Conservation (phyloP, 2,329 filamentous ascomycete species). For the Verticillium zaregamsianum region DNA sequence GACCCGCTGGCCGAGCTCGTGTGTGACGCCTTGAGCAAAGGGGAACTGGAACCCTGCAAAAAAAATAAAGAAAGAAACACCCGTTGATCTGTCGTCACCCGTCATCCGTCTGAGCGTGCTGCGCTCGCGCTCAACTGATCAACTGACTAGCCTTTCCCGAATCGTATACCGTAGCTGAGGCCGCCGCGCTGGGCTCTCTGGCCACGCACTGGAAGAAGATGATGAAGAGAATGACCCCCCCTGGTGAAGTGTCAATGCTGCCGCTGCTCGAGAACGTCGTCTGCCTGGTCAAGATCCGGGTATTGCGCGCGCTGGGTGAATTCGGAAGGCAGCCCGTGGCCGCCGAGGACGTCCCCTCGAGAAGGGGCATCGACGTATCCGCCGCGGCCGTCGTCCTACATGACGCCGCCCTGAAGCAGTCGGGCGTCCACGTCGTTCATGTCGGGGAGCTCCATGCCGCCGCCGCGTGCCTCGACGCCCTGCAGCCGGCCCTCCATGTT, state of each 20-base stretch:
- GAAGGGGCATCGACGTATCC: not conserved
- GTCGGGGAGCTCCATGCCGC: conserved; percentile 24
- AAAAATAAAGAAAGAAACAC: not conserved
- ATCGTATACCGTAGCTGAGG: not conserved
- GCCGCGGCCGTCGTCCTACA: conserved; percentile 27
- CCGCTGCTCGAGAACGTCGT: no score
- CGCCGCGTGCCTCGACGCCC: conserved; percentile 28
- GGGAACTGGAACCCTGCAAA: not conserved
- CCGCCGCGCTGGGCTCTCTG: not conserved
- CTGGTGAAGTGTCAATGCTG: no score
- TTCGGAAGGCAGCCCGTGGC: no score
- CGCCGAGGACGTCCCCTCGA: not conserved
- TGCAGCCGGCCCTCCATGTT: conserved; percentile 37
- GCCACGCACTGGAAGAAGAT: not conserved
- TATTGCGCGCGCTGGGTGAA: no score
- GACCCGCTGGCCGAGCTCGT: not conserved
- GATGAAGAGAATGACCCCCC: no score
- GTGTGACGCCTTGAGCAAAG: not conserved
- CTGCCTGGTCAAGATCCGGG: no score
- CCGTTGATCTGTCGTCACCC: not conserved
- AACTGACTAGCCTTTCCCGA: not conserved
- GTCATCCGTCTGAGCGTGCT: not conserved
- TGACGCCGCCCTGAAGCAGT: conserved; percentile 37
- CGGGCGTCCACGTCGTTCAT: conserved; percentile 42
- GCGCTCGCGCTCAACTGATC: not conserved